phyloP scores from a whole-genome alignment of 176 grass and related monocot genomes.

The Aegilops umbellulata region DNA sequence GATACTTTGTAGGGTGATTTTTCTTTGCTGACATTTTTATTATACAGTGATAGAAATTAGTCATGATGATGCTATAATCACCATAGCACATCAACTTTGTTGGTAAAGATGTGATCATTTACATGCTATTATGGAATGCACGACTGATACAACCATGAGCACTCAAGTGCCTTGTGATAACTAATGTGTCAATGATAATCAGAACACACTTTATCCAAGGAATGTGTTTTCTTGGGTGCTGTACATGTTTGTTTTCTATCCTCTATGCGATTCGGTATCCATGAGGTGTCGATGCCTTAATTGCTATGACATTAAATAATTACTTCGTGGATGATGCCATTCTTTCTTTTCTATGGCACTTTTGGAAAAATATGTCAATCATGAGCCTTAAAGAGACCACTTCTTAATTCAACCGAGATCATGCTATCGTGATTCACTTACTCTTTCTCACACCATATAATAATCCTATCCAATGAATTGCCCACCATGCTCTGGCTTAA shows the following conservation, averaged over 20 bases:
- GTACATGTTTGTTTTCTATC: slow-evolving; percentile 27
- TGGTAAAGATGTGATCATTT: background rate
- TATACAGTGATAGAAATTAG: background rate
- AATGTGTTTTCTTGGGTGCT: slow-evolving; percentile 24
- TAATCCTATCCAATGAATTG: slow-evolving; percentile 18
- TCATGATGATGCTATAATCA: slow-evolving; percentile 12
- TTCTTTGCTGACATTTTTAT: background rate
- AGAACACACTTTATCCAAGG: background rate
- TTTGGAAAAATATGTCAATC: slow-evolving; percentile 21
- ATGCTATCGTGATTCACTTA: slow-evolving; percentile 15
- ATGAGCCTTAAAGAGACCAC: slow-evolving; percentile 28
- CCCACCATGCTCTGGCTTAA: slow-evolving; percentile 29
- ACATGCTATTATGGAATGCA: background rate
- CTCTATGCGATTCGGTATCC: slow-evolving; percentile 3
- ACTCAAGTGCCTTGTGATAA: slow-evolving; percentile 34
- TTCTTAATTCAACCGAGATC: slow-evolving; percentile 30
- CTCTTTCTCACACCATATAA: slow-evolving; percentile 15
- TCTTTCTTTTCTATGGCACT: slow-evolving; percentile 1
- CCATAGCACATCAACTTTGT: background rate
- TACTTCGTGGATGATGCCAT: background rate
- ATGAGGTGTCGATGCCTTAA: slow-evolving; percentile 1
- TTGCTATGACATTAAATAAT: slow-evolving; percentile 32
- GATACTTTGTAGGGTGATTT: background rate
- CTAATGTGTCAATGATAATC: slow-evolving; percentile 19
- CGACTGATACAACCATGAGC: slow-evolving; percentile 7